Conservation (phyloP, 371 early-diverging fungal genomes). For the Rhizopus microsporus region DNA sequence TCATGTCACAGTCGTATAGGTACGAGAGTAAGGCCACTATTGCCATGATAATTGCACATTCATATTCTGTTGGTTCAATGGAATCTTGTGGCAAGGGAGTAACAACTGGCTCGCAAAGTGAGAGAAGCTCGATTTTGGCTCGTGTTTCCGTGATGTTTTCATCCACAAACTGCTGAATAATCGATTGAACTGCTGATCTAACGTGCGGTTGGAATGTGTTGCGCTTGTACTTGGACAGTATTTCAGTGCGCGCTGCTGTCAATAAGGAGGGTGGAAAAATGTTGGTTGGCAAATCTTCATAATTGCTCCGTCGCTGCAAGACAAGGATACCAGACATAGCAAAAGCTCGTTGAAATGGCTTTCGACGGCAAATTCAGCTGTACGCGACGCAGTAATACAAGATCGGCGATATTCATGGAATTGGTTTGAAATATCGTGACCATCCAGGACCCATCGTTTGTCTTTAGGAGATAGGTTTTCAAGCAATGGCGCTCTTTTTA, state of each 20-base stretch:
- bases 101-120: constrained; percentile 25
- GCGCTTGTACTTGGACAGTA: constrained; percentile 18
- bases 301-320: constrained; percentile 19
- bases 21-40: constrained; percentile 19
- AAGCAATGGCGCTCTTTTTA: constrained; percentile 15
- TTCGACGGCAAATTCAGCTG: constrained; percentile 17
- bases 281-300: constrained; percentile 21
- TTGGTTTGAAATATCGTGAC: constrained; percentile 17
- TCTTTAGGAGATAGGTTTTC: constrained; percentile 14
- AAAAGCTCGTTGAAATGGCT: constrained; percentile 20
- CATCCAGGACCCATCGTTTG: constrained; percentile 14
- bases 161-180: constrained; percentile 26
- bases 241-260: constrained; percentile 21
- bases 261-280: constrained; percentile 22
- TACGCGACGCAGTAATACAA: constrained; percentile 17
- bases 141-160: constrained; percentile 26
- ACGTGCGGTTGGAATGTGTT: constrained; percentile 23
- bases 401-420: constrained; percentile 13
- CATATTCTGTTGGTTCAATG: constrained; percentile 25
- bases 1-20: constrained; percentile 27
- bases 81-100: constrained; percentile 21
- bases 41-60: constrained; percentile 31
- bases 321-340: constrained; percentile 24
- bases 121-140: constrained; percentile 25
- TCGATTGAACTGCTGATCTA: constrained; percentile 23